Percentiles rank a stretch among this genome's conserved stretches.
phyloP scores from a whole-genome alignment of 2,329 filamentous ascomycete genomes.

The Nothophoma quercina region DNA sequence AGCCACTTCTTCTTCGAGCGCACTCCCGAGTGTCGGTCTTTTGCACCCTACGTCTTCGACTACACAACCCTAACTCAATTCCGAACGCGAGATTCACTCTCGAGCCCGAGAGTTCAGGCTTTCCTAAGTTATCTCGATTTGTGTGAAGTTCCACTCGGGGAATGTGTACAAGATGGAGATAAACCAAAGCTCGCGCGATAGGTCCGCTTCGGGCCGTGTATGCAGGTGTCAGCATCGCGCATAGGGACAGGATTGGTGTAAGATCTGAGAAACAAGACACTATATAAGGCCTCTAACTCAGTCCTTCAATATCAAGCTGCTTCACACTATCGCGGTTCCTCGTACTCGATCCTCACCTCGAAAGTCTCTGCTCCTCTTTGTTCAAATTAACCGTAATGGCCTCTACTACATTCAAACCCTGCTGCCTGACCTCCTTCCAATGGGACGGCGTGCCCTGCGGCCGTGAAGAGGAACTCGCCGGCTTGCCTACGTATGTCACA shows the following conservation, averaged over 20 bases:
- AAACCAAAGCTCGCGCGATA: neutral
- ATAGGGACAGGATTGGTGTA: too few relatives aligned
- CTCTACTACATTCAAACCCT: constrained; percentile 19
- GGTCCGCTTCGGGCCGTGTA: neutral
- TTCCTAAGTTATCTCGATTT: too few relatives aligned
- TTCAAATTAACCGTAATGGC: neutral
- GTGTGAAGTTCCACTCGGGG: too few relatives aligned
- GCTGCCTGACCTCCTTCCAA: constrained; percentile 42
- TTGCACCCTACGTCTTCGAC: neutral
- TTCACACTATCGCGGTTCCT: too few relatives aligned
- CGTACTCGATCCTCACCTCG: too few relatives aligned
- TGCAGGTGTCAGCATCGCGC: neutral
- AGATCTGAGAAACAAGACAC: too few relatives aligned
- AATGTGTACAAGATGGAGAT: neutral
- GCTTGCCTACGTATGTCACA: constrained; percentile 49
- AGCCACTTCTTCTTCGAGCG: neutral
- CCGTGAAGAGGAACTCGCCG: constrained; percentile 39
- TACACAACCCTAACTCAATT: neutral
- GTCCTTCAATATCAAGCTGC: too few relatives aligned
- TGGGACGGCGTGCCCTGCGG: constrained; percentile 48
- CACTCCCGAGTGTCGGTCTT: neutral
- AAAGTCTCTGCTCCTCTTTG: too few relatives aligned
- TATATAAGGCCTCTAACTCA: too few relatives aligned
- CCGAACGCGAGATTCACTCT: neutral
- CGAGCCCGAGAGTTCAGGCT: neutral